Percentiles rank a stretch among this genome's conserved stretches.
Conservation (phyloP, 768 basidiomycete species). For the Suillus clintonianus region DNA sequence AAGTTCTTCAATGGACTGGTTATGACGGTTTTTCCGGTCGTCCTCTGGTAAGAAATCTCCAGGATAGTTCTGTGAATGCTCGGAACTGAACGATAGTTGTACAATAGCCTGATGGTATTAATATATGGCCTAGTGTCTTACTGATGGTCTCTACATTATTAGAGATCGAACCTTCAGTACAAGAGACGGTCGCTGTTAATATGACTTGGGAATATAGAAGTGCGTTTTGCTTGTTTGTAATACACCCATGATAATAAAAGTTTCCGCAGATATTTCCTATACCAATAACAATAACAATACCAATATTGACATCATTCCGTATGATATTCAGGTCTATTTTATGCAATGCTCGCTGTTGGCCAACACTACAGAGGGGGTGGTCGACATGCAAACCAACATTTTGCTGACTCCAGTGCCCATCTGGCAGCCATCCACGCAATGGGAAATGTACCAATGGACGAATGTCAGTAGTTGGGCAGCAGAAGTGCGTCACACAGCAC, state of each 20-base stretch:
- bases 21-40: background rate
- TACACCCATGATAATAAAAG: background rate
- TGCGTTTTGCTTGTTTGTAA: background rate
- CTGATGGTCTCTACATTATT: background rate
- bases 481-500: no score
- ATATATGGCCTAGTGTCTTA: background rate
- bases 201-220: background rate
- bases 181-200: background rate
- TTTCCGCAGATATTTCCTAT: no score
- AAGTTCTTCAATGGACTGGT: background rate
- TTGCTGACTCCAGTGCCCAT: background rate
- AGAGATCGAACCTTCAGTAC: background rate
- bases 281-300: no score
- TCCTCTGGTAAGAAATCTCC: background rate
- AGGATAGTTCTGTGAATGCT: background rate
- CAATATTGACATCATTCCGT: no score
- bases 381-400: background rate
- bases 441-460: background rate
- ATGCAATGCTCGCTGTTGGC: background rate
- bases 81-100: background rate
- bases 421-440: background rate
- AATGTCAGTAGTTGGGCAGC: background rate
- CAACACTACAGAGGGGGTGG: background rate
- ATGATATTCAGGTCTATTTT: background rate
- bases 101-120: background rate